Conservation (phyloP, 2,329 filamentous ascomycete species). For the Pseudogymnoascus sp. region DNA sequence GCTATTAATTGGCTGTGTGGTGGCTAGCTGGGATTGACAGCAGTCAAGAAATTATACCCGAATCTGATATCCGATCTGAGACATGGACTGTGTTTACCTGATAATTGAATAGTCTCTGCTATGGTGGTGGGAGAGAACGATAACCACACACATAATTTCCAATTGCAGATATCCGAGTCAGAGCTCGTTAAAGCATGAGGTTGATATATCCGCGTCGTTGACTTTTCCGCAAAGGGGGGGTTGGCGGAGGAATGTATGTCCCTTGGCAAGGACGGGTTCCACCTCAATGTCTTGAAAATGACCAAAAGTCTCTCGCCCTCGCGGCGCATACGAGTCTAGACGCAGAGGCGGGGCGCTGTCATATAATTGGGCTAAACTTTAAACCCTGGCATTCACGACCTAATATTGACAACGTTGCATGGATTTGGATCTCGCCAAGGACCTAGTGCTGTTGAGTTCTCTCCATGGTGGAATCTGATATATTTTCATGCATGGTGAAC, state of each 20-base stretch:
- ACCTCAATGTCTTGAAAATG: conserved; percentile 1
- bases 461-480: background rate
- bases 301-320: background rate
- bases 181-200: background rate
- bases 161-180: background rate
- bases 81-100: background rate
- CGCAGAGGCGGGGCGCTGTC: background rate
- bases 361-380: background rate
- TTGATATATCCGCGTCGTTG: background rate
- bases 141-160: background rate
- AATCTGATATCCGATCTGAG: background rate
- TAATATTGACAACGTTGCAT: background rate
- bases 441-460: background rate
- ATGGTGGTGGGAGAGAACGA: background rate
- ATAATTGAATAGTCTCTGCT: background rate
- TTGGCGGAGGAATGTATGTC: background rate
- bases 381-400: background rate
- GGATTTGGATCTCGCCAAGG: background rate
- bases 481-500: background rate
- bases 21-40: background rate
- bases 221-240: background rate
- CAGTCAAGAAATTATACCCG: background rate
- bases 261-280: background rate
- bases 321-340: background rate
- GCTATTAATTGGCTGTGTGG: background rate